Base-by-base conservation (phyloP, 371 early-diverging fungal species). In the Mucor racemosus region DNA sequence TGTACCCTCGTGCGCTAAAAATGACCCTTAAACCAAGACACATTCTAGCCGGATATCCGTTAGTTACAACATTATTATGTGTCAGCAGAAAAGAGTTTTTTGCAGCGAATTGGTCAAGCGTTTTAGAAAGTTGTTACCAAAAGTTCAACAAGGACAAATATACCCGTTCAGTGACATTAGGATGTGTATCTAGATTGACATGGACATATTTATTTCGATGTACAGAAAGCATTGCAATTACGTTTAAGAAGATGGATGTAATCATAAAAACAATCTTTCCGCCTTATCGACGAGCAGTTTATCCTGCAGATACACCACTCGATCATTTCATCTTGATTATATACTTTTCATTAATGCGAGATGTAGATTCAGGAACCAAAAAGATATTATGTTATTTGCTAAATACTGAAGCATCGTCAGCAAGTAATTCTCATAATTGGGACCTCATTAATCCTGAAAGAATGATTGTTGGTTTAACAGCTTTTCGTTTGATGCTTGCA, bases 131-230 rank as follows among this genome's bases (percentile, higher is more conserved):
- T 38, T 91, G 93, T 74, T 80, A 92, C 35, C 88, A 90, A 70
- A 90, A 90, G 58, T 88, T 95, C 58, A 81, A 64, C 66, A 95
- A 91, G 76, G 95, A 95, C 69, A 92, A 91, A 79, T 73, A 84
- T 63, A 81, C 88, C 41, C 87, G 92, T 5, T 78, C 81, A 21
- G 80, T 91, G 34, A 89, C 94, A 0, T 73, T 98, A 63, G 89
- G 89, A 7, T 95, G 94, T 62, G 76, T 97, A 0, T 82, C 90
- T 26, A 90, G 97, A 8, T 77, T 97, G 41, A 70, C 94, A 21
- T 99, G 99, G 99, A 94, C 95, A 3, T 97, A 95, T 67, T 74
- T 98, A 13, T 96, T 93, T 75, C 90, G 97, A 54, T 95, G 92
- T 68, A 84, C 85, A 5, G 96, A 95, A 61, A 78, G 91, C 38